Percentiles rank a stretch among this genome's conserved stretches.
These are phyloP conservation scores for Pseudomassariella vexata DNA, from an alignment of 2,329 filamentous ascomycete species.

Conservation along the genomic window DNA sequence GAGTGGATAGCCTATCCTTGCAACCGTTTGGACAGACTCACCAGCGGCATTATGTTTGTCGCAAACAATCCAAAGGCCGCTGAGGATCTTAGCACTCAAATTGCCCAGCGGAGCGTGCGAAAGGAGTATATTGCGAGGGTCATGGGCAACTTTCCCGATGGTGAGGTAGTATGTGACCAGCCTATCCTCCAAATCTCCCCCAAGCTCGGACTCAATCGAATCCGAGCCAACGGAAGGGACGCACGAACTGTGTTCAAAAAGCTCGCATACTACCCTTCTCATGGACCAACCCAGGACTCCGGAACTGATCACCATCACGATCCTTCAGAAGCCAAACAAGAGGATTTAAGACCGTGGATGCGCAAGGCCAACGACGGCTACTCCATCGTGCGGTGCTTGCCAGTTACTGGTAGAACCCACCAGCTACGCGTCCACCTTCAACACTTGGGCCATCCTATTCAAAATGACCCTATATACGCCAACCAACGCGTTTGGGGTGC, in stretches of 20 bases:
- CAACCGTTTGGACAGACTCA: conserved; percentile 89
- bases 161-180: conserved; percentile 86
- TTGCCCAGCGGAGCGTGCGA: conserved; percentile 73
- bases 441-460: conserved; percentile 88
- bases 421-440: conserved; percentile 94
- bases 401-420: conserved; percentile 89
- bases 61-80: conserved; percentile 80
- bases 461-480: conserved; percentile 96
- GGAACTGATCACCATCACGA: conserved; percentile 9
- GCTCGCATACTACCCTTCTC: conserved; percentile 88
- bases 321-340: conserved; percentile 16
- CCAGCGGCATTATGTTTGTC: conserved; percentile 97
- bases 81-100: conserved; percentile 68
- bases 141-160: conserved; percentile 84
- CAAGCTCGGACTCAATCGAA: conserved; percentile 87
- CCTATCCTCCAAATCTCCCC: conserved; percentile 92
- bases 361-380: conserved; percentile 76
- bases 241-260: conserved; percentile 88
- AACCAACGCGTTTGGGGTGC: conserved; percentile 89
- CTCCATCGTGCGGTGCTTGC: conserved; percentile 89
- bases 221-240: conserved; percentile 87
- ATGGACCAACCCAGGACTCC: conserved; percentile 20
- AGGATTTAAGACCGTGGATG: conserved; percentile 36
- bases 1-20: conserved; percentile 62
- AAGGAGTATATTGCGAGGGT: conserved; percentile 96